phyloP scores from a whole-genome alignment of 2,329 filamentous ascomycete species.

The Venturiaceae sp. region DNA sequence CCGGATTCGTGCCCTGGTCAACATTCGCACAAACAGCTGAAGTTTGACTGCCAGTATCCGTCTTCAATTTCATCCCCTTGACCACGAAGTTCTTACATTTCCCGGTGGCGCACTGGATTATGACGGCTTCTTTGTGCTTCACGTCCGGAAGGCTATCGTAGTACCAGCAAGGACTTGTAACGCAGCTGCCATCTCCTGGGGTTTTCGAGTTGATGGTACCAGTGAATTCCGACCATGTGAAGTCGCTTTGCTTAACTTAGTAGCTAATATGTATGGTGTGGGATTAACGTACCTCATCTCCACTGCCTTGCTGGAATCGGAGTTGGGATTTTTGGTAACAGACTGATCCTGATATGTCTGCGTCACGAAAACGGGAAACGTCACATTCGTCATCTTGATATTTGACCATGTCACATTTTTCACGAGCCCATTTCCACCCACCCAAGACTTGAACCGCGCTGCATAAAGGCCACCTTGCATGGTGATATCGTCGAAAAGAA shows the following conservation, averaged over 20 bases:
- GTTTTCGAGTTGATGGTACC: slow-evolving; percentile 31
- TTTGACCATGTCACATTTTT: slow-evolving; percentile 36
- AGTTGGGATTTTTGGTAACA: slow-evolving; percentile 19
- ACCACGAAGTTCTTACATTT: slow-evolving; percentile 20
- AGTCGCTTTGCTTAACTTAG: slow-evolving; percentile 32
- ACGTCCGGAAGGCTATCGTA: slow-evolving; percentile 26
- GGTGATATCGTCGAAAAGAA: slow-evolving; percentile 33
- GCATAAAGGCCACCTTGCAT: slow-evolving; percentile 30
- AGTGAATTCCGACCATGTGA: slow-evolving; percentile 30
- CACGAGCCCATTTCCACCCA: slow-evolving; percentile 30
- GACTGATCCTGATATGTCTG: slow-evolving; percentile 34
- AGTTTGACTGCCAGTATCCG: background rate
- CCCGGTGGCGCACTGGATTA: slow-evolving; percentile 21
- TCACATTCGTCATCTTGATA: slow-evolving; percentile 32
- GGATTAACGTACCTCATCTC: slow-evolving; percentile 5
- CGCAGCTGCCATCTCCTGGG: slow-evolving; percentile 35
- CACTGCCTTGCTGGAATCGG: slow-evolving; percentile 10
- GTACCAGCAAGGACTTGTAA: slow-evolving; percentile 35
- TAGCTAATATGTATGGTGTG: slow-evolving; percentile 26
- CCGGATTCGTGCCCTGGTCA: background rate
- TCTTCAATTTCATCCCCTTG: slow-evolving; percentile 11
- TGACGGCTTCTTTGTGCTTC: slow-evolving; percentile 30
- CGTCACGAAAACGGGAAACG: slow-evolving; percentile 37
- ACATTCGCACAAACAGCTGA: background rate
- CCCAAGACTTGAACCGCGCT: slow-evolving; percentile 33